A percentile compares a stretch with the other conserved stretches of the same genome.
Conservation (phyloP, 352 stramenopile species). For the Pythium pyrilobum region DNA sequence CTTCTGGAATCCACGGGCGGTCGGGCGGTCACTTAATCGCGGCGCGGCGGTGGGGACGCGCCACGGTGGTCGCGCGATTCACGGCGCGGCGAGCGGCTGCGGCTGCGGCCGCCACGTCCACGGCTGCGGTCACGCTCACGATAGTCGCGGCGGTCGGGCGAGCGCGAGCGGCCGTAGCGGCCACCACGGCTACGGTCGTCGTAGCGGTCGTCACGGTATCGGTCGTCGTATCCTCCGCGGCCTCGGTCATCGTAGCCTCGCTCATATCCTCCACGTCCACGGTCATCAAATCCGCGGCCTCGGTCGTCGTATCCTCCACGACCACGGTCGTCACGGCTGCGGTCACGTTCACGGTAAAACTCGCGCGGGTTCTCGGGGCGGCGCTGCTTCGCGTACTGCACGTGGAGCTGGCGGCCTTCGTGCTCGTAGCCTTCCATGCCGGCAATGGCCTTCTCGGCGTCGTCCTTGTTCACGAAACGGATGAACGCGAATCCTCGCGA, state of each 20-base stretch:
- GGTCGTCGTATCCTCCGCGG: slow-evolving; percentile 16
- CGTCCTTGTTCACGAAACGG: slow-evolving; percentile 81
- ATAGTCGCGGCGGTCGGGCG: slow-evolving; percentile 24
- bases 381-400: slow-evolving; percentile 76
- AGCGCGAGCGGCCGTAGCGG: slow-evolving; percentile 16
- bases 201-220: slow-evolving; percentile 20
- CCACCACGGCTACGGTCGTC: slow-evolving; percentile 18
- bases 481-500: slow-evolving; percentile 85
- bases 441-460: slow-evolving; percentile 85
- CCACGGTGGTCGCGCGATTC: slow-evolving; percentile 17
- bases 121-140: slow-evolving; percentile 37
- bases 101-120: slow-evolving; percentile 37
- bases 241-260: slow-evolving; percentile 26
- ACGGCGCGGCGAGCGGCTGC: slow-evolving; percentile 41
- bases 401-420: slow-evolving; percentile 61
- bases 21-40: slow-evolving; percentile 32
- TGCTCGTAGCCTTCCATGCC: slow-evolving; percentile 69
- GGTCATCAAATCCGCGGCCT: not conserved
- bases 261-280: slow-evolving; percentile 6
- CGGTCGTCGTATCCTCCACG: slow-evolving; percentile 30
- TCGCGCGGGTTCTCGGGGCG: slow-evolving; percentile 71
- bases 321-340: slow-evolving; percentile 17
- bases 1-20: too few relatives aligned
- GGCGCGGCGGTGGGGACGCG: slow-evolving; percentile 31
- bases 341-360: slow-evolving; percentile 45